Percentiles rank a stretch among this genome's conserved stretches.
phyloP scores from a whole-genome alignment of 345 rosid genomes.

The Stellera chamaejasme region DNA sequence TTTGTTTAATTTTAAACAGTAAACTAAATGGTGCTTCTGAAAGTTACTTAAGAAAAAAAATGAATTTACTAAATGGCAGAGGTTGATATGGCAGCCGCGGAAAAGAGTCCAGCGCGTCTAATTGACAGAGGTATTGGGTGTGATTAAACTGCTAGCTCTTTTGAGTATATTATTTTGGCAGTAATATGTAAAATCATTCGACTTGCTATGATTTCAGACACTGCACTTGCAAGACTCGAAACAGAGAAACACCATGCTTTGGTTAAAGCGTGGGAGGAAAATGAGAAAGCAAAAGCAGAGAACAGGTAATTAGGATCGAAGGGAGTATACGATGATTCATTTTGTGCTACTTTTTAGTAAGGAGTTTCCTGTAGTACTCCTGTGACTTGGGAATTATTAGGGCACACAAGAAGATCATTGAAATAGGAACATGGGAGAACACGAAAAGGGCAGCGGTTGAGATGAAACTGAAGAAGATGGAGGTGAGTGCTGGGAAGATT shows the following conservation, averaged over 20 bases:
- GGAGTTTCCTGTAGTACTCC: no score
- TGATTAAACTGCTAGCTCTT: slow-evolving; percentile 3
- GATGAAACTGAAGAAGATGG: slow-evolving; percentile 36
- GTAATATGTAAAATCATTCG: background rate
- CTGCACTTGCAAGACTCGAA: slow-evolving; percentile 39
- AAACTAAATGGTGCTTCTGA: no score
- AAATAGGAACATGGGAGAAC: slow-evolving; percentile 55
- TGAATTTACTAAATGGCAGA: slow-evolving; percentile 10
- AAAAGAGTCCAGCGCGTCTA: slow-evolving; percentile 11
- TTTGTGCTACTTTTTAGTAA: no score
- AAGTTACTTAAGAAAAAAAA: no score
- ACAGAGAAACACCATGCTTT: slow-evolving; percentile 56
- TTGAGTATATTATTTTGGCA: background rate
- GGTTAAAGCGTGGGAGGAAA: slow-evolving; percentile 79
- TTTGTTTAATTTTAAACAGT: no score
- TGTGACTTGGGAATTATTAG: slow-evolving; percentile 21
- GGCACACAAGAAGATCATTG: slow-evolving; percentile 45
- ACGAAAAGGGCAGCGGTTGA: slow-evolving; percentile 49
- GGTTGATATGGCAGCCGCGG: slow-evolving; percentile 10
- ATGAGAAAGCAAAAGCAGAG: slow-evolving; percentile 70
- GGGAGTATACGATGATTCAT: no score
- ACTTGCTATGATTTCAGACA: slow-evolving; percentile 22
- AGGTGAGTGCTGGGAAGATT: slow-evolving; percentile 30
- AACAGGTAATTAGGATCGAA: slow-evolving; percentile 28
- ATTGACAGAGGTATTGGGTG: slow-evolving; percentile 17